Evolutionary conservation across 257 asterid species (phyloP).

Genomic region (Lycium barbarum): DNA sequence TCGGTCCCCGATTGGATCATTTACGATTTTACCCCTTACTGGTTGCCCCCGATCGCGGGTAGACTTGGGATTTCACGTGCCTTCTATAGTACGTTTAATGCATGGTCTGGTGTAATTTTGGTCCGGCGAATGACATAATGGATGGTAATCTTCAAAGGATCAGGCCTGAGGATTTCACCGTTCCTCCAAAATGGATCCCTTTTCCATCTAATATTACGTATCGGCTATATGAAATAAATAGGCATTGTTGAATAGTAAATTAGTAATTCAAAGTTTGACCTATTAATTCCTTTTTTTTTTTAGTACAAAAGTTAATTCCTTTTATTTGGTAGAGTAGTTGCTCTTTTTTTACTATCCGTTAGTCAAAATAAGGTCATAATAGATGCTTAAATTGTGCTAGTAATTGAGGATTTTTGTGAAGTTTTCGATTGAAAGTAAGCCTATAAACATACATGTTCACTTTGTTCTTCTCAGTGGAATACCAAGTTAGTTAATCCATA

Average conservation of each 20-base stretch:
- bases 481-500: too few species aligned
- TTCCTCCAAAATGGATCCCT: slow-evolving; percentile 41
- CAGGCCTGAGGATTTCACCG: slow-evolving; percentile 42
- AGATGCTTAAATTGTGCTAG: background rate
- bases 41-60: slow-evolving; percentile 38
- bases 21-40: slow-evolving; percentile 38
- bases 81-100: slow-evolving; percentile 33
- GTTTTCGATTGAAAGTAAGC: too few species aligned
- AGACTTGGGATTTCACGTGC: slow-evolving; percentile 29
- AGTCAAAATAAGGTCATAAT: background rate
- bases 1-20: slow-evolving; percentile 44
- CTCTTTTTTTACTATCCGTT: background rate
- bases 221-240: slow-evolving; percentile 34
- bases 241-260: background rate
- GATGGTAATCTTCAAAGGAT: slow-evolving; percentile 17
- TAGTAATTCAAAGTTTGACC: background rate
- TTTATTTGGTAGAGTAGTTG: background rate
- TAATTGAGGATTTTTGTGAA: background rate
- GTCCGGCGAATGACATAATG: background rate
- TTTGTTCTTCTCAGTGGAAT: too few species aligned
- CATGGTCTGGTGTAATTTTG: slow-evolving; percentile 26
- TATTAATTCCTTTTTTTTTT: background rate
- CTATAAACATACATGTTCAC: background rate
- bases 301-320: too few species aligned
- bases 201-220: slow-evolving; percentile 40